phyloP scores from a whole-genome alignment of 192 early-diverging fungal species.

The Pecoramyces ruminantium region DNA sequence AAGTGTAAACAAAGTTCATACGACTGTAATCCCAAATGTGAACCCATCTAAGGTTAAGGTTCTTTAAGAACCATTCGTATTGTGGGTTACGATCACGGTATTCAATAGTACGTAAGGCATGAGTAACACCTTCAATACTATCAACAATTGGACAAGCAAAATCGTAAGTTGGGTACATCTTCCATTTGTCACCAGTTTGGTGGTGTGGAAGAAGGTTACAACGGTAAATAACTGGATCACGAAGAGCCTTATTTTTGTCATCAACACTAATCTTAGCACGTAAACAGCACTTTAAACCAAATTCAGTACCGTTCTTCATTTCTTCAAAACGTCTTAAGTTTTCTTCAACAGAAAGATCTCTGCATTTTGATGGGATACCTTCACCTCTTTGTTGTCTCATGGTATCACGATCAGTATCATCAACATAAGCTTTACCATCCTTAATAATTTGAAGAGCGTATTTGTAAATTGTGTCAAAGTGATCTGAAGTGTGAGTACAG shows the following conservation, averaged over 20 bases:
- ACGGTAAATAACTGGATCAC: constrained; percentile 94
- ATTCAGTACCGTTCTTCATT: constrained; percentile 76
- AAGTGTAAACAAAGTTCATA: constrained; percentile 93
- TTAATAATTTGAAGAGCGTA: constrained; percentile 71
- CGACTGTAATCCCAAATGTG: constrained; percentile 85
- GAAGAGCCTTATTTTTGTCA: constrained; percentile 74
- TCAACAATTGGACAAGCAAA: constrained; percentile 97
- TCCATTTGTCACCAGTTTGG: constrained; percentile 79
- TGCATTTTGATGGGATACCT: constrained; percentile 62
- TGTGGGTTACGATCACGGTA: constrained; percentile 95
- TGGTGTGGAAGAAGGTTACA: constrained; percentile 83
- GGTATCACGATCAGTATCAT: constrained; percentile 68
- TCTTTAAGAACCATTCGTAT: constrained; percentile 88
- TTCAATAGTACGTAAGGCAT: constrained; percentile 92
- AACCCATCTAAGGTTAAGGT: constrained; percentile 69
- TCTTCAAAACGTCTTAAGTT: constrained; percentile 79
- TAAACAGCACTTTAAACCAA: constrained; percentile 64
- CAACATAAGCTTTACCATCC: constrained; percentile 79
- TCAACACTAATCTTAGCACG: constrained; percentile 91
- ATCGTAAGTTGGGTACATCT: constrained; percentile 97
- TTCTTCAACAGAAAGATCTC: constrained; percentile 74
- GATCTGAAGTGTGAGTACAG: constrained; percentile 79
- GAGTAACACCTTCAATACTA: constrained; percentile 89
- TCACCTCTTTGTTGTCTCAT: constrained; percentile 80
- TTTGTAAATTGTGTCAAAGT: constrained; percentile 76